These are phyloP conservation scores for Sarocladium kiliense DNA, from an alignment of 2,329 filamentous ascomycete genomes.

Conservation along the genomic window DNA sequence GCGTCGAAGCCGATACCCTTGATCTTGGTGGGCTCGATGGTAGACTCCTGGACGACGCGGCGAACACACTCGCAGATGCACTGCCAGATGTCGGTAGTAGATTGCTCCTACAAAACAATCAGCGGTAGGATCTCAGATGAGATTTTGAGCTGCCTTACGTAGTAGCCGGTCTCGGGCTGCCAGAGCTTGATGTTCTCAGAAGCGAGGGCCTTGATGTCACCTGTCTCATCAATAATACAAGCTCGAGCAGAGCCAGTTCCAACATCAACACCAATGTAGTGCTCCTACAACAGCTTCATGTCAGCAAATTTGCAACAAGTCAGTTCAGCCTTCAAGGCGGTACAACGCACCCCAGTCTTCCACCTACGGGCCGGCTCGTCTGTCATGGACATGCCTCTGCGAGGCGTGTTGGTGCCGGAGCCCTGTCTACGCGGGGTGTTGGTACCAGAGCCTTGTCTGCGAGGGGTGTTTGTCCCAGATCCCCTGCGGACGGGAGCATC, in stretches of 20 bases:
- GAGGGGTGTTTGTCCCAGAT: constrained; percentile 5
- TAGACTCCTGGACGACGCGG: constrained; percentile 74
- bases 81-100: constrained; percentile 92
- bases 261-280: constrained; percentile 85
- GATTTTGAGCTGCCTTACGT: constrained; percentile 42
- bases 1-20: constrained; percentile 95
- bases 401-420: constrained; percentile 7
- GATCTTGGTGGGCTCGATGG: constrained; percentile 69
- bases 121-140: not conserved
- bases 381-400: constrained; percentile 7
- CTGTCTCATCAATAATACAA: constrained; percentile 87
- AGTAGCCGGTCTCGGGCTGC: constrained; percentile 72
- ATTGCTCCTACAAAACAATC: constrained; percentile 70
- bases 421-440: constrained; percentile 5
- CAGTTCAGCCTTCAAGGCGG: constrained; percentile 7
- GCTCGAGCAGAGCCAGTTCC: constrained; percentile 93
- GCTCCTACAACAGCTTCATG: constrained; percentile 34
- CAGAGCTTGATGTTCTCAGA: constrained; percentile 74
- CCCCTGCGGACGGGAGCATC: constrained; percentile 6
- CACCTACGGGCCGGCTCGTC: constrained; percentile 5
- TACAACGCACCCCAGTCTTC: constrained; percentile 6
- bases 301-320: constrained; percentile 10
- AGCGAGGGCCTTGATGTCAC: constrained; percentile 76
- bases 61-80: constrained; percentile 89
- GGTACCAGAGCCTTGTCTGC: constrained; percentile 10